These are phyloP conservation scores for Balakata baccata DNA, from an alignment of 345 rosid species.

Conservation along the genomic window DNA sequence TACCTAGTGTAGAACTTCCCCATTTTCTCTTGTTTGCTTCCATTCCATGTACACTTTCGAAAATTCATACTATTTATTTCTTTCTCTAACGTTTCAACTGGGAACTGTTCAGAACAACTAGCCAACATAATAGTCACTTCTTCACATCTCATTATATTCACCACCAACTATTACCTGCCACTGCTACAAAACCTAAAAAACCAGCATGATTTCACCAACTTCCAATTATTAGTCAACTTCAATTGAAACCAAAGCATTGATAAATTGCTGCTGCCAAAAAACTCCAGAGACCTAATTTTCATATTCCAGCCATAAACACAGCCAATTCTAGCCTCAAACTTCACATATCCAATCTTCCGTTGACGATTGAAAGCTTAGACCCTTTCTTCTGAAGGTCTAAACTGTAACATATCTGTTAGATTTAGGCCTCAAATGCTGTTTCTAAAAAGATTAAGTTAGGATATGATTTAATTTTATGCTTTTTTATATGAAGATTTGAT, in stretches of 20 bases:
- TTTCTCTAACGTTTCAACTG: neutral
- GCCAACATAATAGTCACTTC: neutral
- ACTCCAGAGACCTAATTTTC: neutral
- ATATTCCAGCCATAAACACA: neutral
- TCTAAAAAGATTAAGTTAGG: too few species aligned
- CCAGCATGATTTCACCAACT: neutral
- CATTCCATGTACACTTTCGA: too few species aligned
- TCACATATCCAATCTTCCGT: neutral
- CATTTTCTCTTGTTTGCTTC: neutral
- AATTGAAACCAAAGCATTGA: neutral
- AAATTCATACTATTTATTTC: neutral
- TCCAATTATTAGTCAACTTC: neutral
- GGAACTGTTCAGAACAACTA: neutral
- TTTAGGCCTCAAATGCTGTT: too few species aligned
- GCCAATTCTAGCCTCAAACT: neutral
- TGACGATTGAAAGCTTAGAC: neutral
- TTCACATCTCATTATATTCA: neutral
- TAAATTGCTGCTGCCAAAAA: conserved; percentile 2
- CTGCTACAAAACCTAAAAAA: neutral
- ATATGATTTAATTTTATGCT: too few species aligned
- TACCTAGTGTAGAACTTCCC: neutral
- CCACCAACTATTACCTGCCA: neutral
- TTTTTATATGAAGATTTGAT: too few species aligned
- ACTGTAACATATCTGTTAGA: too few species aligned
- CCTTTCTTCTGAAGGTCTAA: neutral